Evolutionary conservation across 805 yeast genomes (phyloP).

Genomic region (Kurtzmaniella fragi): DNA sequence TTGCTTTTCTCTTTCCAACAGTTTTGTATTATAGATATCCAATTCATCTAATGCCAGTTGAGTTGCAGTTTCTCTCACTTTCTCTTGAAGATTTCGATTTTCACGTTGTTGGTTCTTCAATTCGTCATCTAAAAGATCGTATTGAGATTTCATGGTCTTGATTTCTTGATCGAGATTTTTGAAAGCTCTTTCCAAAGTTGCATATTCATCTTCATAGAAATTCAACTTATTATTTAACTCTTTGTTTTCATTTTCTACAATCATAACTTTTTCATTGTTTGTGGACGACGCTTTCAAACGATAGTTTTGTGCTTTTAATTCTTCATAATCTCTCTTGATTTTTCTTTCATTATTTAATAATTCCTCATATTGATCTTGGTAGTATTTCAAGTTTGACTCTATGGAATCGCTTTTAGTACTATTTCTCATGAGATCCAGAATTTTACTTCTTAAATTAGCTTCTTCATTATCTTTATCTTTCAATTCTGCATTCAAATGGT

Average conservation of each 20-base stretch:
- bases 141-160: slow-evolving; percentile 13
- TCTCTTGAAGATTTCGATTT: slow-evolving; percentile 19
- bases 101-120: slow-evolving; percentile 20
- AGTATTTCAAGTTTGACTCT: slow-evolving; percentile 4
- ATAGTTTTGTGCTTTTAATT: slow-evolving; percentile 22
- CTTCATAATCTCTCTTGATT: slow-evolving; percentile 13
- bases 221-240: slow-evolving; percentile 22
- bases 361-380: slow-evolving; percentile 19
- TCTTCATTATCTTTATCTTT: slow-evolving; percentile 20
- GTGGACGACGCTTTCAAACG: slow-evolving; percentile 11
- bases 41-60: slow-evolving; percentile 19
- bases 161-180: slow-evolving; percentile 19
- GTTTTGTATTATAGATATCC: slow-evolving; percentile 15
- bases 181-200: slow-evolving; percentile 16
- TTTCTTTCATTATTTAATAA: slow-evolving; percentile 15
- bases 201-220: slow-evolving; percentile 25
- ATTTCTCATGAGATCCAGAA: slow-evolving; percentile 15
- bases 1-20: slow-evolving; percentile 23
- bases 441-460: slow-evolving; percentile 16
- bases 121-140: slow-evolving; percentile 13
- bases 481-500: slow-evolving; percentile 13
- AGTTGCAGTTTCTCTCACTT: slow-evolving; percentile 11
- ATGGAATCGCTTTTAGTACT: slow-evolving; percentile 10
- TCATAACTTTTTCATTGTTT: slow-evolving; percentile 3
- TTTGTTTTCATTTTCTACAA: slow-evolving; percentile 12